Percentiles rank a stretch among this genome's conserved stretches.
These are phyloP conservation scores for Phascolomyces articulosus DNA, from an alignment of 371 early-diverging fungal species.

Conservation along the genomic window DNA sequence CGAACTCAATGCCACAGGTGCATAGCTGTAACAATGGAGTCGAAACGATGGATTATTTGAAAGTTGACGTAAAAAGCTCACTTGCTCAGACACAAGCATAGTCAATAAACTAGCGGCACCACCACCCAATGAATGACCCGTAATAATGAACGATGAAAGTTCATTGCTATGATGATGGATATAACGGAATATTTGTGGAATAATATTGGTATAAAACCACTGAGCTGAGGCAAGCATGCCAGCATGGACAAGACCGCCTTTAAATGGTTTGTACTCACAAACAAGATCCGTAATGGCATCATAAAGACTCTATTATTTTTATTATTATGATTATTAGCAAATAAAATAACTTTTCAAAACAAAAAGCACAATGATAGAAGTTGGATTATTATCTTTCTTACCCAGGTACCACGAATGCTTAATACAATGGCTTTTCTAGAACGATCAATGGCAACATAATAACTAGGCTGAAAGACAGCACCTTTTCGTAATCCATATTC, in stretches of 20 bases:
- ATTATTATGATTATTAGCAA: not conserved
- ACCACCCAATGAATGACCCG: constrained; percentile 67
- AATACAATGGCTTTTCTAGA: constrained; percentile 70
- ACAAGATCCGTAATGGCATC: constrained; percentile 81
- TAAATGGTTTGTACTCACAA: constrained; percentile 84
- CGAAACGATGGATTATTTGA: constrained; percentile 37
- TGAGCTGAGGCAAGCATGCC: constrained; percentile 83
- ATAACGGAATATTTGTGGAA: constrained; percentile 65
- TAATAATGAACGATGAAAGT: constrained; percentile 21
- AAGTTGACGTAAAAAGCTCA: constrained; percentile 44
- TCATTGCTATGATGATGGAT: constrained; percentile 23
- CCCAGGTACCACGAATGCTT: constrained; percentile 87
- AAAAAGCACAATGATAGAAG: not conserved
- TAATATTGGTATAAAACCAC: constrained; percentile 74
- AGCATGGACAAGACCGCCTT: constrained; percentile 82
- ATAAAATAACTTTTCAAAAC: not conserved
- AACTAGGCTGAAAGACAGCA: constrained; percentile 79
- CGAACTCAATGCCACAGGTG: constrained; percentile 63
- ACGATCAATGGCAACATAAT: constrained; percentile 77
- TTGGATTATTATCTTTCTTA: constrained; percentile 25
- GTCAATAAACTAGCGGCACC: constrained; percentile 75
- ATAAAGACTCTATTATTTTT: constrained; percentile 52
- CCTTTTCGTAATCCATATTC: constrained; percentile 73
- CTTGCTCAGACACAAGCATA: constrained; percentile 71
- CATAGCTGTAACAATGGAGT: constrained; percentile 46